Conservation (phyloP, 495 filamentous ascomycete genomes). For the Immersiella caudata region DNA sequence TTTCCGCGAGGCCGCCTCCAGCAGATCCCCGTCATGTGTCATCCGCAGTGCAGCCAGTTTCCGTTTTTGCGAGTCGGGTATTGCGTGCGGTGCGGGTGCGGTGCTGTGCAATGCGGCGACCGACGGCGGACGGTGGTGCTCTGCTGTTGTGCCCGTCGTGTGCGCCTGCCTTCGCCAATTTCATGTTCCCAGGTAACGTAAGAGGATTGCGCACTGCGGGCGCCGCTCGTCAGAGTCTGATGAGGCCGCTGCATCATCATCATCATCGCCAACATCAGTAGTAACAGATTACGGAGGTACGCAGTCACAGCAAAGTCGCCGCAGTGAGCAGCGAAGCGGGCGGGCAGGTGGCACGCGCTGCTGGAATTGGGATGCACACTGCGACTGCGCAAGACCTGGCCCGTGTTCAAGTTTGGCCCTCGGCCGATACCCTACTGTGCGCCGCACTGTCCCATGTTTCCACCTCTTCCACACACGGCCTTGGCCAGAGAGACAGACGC, state of each 20-base stretch:
- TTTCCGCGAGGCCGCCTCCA: neutral
- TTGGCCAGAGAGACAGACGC: constrained; percentile 5
- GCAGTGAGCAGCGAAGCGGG: neutral
- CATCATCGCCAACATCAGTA: neutral
- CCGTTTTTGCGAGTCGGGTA: neutral
- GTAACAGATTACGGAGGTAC: neutral
- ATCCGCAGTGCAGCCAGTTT: neutral
- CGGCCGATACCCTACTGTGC: constrained; percentile 5
- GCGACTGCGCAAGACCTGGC: neutral
- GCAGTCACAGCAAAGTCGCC: neutral
- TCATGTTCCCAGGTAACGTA: neutral
- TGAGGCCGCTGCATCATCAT: neutral
- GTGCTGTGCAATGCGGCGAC: neutral
- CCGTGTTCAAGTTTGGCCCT: neutral
- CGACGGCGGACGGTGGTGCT: neutral
- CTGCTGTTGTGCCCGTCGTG: neutral
- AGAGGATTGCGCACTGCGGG: neutral
- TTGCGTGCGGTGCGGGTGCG: neutral
- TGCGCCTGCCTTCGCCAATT: neutral
- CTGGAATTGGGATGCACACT: constrained; percentile 15
- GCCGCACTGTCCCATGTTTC: constrained; percentile 8
- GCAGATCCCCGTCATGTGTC: neutral
- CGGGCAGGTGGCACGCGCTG: constrained; percentile 11
- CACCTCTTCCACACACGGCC: neutral
- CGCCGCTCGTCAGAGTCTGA: neutral